phyloP scores from a whole-genome alignment of 1,284 basidiomycete genomes.

The Xerocomus nothofagi region DNA sequence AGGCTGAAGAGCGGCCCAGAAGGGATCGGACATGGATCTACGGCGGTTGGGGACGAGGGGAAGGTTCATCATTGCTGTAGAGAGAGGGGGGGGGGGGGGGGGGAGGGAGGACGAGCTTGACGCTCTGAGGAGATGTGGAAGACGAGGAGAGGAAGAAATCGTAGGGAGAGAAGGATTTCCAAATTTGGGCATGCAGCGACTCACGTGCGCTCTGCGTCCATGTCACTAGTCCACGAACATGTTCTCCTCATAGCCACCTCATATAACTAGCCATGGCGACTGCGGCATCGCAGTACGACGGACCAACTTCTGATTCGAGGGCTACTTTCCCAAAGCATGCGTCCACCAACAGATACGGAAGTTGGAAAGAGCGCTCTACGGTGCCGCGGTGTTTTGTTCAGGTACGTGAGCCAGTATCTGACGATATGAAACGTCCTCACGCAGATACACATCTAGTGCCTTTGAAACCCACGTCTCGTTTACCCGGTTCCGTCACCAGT shows the following conservation, averaged over 20 bases:
- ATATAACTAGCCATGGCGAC: too few relatives aligned
- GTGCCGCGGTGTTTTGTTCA: not conserved
- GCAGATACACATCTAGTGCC: not conserved
- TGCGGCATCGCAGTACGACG: too few relatives aligned
- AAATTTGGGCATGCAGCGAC: constrained; percentile 17
- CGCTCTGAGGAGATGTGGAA: constrained; percentile 21
- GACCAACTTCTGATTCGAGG: not conserved
- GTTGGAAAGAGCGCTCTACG: not conserved
- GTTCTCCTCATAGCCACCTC: too few relatives aligned
- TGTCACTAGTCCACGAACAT: too few relatives aligned
- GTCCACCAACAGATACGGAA: not conserved
- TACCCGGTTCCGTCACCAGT: constrained; percentile 18
- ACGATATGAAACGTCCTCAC: constrained; percentile 20
- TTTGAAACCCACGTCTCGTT: constrained; percentile 16
- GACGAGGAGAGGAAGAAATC: constrained; percentile 16
- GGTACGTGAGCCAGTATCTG: constrained; percentile 2
- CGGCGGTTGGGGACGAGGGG: constrained; percentile 41
- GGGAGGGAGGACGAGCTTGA: constrained; percentile 16
- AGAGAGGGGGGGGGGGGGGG: not conserved
- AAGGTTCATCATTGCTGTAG: constrained; percentile 19
- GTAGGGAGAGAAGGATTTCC: constrained; percentile 29
- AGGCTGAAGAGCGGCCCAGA: constrained; percentile 62
- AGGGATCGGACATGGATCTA: constrained; percentile 64
- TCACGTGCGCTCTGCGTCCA: too few relatives aligned
- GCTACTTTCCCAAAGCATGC: not conserved